A percentile compares a stretch with the other conserved stretches of the same genome.
phyloP scores from a whole-genome alignment of 2,329 filamentous ascomycete species.

The Botrytis fabae region DNA sequence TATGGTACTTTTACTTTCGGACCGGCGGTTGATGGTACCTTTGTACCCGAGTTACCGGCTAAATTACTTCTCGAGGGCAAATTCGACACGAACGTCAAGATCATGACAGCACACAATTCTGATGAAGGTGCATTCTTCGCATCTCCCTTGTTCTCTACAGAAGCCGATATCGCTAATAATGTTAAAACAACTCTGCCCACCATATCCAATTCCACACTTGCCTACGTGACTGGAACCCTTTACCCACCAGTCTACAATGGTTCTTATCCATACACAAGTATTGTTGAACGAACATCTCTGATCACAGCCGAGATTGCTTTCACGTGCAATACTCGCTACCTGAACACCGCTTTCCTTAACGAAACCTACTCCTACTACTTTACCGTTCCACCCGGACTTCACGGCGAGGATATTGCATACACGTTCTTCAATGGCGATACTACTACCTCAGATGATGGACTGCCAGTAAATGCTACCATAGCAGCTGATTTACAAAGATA shows the following conservation, averaged over 20 bases:
- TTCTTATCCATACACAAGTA: conserved; percentile 46
- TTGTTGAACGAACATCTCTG: conserved; percentile 46
- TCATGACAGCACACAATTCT: conserved; percentile 50
- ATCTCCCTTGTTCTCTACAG: conserved; percentile 37
- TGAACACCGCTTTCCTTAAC: conserved; percentile 49
- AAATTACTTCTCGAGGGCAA: conserved; percentile 46
- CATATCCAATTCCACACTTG: conserved; percentile 26
- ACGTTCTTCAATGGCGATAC: conserved; percentile 51
- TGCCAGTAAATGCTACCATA: conserved; percentile 38
- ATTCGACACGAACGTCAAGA: conserved; percentile 47
- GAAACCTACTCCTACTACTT: conserved; percentile 54
- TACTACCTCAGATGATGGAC: conserved; percentile 30
- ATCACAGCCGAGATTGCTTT: conserved; percentile 48
- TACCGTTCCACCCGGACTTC: conserved; percentile 52
- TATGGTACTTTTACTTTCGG: conserved; percentile 47
- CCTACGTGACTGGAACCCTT: conserved; percentile 46
- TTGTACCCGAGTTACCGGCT: conserved; percentile 49
- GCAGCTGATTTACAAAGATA: conserved; percentile 43
- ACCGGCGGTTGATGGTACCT: conserved; percentile 51
- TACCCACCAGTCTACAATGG: conserved; percentile 53
- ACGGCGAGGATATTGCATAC: conserved; percentile 53
- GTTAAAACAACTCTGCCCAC: conserved; percentile 29
- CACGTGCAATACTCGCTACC: conserved; percentile 53
- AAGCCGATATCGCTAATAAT: conserved; percentile 24
- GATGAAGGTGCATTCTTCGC: conserved; percentile 42